These are phyloP conservation scores for Purpureocillium lavendulum DNA, from an alignment of 2,329 filamentous ascomycete genomes.

Conservation along the genomic window DNA sequence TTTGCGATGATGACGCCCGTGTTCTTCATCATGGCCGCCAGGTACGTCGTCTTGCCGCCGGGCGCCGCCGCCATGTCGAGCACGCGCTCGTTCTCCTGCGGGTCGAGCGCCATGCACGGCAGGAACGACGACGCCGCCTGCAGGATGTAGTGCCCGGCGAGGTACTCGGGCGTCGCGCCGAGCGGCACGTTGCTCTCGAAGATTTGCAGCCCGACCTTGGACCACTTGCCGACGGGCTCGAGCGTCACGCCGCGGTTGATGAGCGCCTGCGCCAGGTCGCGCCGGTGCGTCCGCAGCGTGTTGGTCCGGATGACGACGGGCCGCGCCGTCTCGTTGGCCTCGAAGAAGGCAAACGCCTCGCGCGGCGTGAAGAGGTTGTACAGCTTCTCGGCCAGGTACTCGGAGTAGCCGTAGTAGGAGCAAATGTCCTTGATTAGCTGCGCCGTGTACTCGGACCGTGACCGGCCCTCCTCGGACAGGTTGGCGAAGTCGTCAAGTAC, in stretches of 20 bases:
- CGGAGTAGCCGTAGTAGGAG: slow-evolving; percentile 93
- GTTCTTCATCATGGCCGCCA: slow-evolving; percentile 70
- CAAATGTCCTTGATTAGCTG: slow-evolving; percentile 89
- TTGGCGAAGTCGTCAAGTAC: slow-evolving; percentile 84
- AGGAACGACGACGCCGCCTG: slow-evolving; percentile 96
- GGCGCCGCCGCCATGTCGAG: slow-evolving; percentile 51
- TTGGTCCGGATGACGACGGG: slow-evolving; percentile 96
- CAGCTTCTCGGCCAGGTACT: slow-evolving; percentile 92
- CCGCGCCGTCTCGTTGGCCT: slow-evolving; percentile 91
- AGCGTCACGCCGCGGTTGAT: slow-evolving; percentile 96
- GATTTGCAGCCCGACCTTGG: slow-evolving; percentile 92
- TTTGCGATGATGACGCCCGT: slow-evolving; percentile 94
- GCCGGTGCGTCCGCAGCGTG: slow-evolving; percentile 68
- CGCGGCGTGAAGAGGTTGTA: slow-evolving; percentile 85
- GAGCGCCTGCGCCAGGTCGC: slow-evolving; percentile 81
- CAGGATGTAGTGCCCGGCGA: slow-evolving; percentile 95
- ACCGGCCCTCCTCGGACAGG: slow-evolving; percentile 69
- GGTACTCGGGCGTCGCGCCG: slow-evolving; percentile 93
- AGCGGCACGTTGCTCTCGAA: slow-evolving; percentile 83
- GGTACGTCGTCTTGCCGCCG: slow-evolving; percentile 24
- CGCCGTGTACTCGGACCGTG: slow-evolving; percentile 77
- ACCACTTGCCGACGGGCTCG: slow-evolving; percentile 97
- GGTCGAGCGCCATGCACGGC: slow-evolving; percentile 93
- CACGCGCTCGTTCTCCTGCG: slow-evolving; percentile 84
- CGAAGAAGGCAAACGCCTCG: slow-evolving; percentile 97